Percentiles rank a stretch among this genome's conserved stretches.
Evolutionary conservation across 2,329 filamentous ascomycete genomes (phyloP).

Genomic region (Diaporthe ilicicola): DNA sequence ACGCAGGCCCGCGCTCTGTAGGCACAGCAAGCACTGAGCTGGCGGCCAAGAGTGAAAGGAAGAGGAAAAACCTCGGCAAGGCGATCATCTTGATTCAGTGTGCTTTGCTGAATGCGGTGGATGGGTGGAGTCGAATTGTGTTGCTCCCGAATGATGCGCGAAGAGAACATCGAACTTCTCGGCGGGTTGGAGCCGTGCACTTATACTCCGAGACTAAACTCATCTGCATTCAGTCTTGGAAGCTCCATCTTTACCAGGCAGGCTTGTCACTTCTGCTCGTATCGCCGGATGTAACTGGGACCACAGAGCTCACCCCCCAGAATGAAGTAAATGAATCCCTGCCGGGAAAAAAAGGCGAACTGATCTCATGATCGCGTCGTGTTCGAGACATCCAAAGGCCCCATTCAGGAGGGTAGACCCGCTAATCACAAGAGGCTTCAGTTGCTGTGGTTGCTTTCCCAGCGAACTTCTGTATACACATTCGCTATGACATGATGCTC

Average conservation of each 20-base stretch:
- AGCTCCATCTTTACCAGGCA: background rate
- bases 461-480: background rate
- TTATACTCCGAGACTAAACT: background rate
- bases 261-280: background rate
- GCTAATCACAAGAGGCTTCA: background rate
- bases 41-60: background rate
- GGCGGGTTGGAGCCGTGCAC: background rate
- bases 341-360: constrained; percentile 13
- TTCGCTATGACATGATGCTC: background rate
- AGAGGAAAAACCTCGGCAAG: background rate
- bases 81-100: constrained; percentile 5
- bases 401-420: background rate
- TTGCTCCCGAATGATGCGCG: no score
- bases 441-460: background rate
- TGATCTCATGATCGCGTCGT: background rate
- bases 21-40: constrained; percentile 2
- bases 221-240: background rate
- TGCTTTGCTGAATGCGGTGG: background rate
- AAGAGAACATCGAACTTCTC: background rate
- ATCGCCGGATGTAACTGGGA: constrained; percentile 15
- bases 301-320: background rate
- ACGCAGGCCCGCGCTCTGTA: constrained; percentile 10
- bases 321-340: constrained; percentile 13
- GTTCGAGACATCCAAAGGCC: constrained; percentile 10
- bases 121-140: background rate